Evolutionary conservation across 1,284 basidiomycete genomes (phyloP), one percentile per base, ranked within the genome.

Genomic region (Heterobasidion irregulare): DNA sequence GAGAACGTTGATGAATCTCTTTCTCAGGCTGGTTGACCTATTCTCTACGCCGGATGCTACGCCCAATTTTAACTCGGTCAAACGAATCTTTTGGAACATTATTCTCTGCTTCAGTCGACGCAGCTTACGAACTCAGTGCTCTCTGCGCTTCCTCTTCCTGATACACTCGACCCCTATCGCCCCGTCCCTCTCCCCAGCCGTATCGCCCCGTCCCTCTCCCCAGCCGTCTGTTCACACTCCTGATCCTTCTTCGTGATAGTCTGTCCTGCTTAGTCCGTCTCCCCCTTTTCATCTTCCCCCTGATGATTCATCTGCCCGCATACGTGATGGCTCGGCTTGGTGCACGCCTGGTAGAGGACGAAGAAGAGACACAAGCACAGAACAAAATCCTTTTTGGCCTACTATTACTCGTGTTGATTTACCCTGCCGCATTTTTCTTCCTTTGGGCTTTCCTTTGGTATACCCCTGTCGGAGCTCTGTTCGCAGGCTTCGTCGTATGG

Each of bases 361-460:
- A 98, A 69, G 89, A 92, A 66, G 94, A 96, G 69, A 89, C 90
- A 5, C 89, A 92, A 70, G 94, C 93, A 41, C 92, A 95, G 74
- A 94, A 89, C 73, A 95, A 97, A 74, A 83, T 95, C 46, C 83
- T 89, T 12, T 84, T 94, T 61, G 91, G 92, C 1, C 67, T 96
- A 26, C 64, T 94, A 50, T 79, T 92, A 52, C 73, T 87, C 48
- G 66, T 90, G 58, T 67, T 92, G 62, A 83, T 88, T 47, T 96
- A 95, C 72, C 86, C 91, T n/a, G 68, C 82, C 16, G 70, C 84
- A 36, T 96, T 96, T 73, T 83, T 90, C 67, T 79, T 84, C 61
- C 72, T 94, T 16, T 94, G 92, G 89, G 83, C 85, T 12, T 67
- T 93, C 41, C 78, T 95, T 57, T 79, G 79, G 72, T 87, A 85